Evolutionary conservation across 2,329 filamentous ascomycete genomes (phyloP).

Genomic region (Fusarium succisae): DNA sequence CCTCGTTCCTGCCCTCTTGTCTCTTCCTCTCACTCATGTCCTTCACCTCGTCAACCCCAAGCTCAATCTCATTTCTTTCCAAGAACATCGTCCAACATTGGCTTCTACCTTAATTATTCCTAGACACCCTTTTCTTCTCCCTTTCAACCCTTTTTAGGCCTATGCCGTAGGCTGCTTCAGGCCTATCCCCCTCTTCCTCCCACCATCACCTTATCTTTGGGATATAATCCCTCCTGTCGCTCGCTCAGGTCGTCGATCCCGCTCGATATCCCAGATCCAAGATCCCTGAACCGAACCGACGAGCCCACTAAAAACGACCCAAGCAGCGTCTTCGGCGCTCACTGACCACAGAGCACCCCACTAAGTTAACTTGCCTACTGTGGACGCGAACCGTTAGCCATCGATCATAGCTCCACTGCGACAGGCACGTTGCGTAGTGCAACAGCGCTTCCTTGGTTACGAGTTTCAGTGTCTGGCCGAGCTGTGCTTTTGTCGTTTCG

Average conservation of each 20-base stretch:
- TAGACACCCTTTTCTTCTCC: conserved; percentile 5
- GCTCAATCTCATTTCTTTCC: conserved; percentile 10
- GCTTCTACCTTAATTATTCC: conserved; percentile 5
- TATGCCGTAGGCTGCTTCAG: conserved; percentile 8
- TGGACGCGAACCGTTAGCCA: conserved; percentile 34
- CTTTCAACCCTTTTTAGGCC: background rate
- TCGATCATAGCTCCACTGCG: conserved; percentile 32
- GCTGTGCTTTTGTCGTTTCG: conserved; percentile 38
- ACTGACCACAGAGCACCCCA: conserved; percentile 16
- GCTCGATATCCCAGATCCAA: conserved; percentile 36
- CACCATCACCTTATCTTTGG: conserved; percentile 26
- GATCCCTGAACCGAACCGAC: conserved; percentile 31
- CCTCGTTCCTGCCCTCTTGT: conserved; percentile 12
- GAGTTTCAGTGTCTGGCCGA: conserved; percentile 29
- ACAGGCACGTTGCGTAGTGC: conserved; percentile 28
- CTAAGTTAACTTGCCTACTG: conserved; percentile 27
- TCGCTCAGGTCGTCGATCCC: conserved; percentile 34
- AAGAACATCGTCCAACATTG: conserved; percentile 3
- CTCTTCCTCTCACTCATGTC: background rate
- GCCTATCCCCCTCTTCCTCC: conserved; percentile 16
- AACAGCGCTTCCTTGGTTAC: conserved; percentile 35
- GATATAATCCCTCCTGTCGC: conserved; percentile 15
- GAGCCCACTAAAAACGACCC: conserved; percentile 36
- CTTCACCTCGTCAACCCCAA: conserved; percentile 32
- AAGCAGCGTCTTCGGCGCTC: conserved; percentile 29